Percentiles rank a stretch among this genome's conserved stretches.
These are phyloP conservation scores for Yamagishiella unicocca DNA, from an alignment of 139 green algal species.

Conservation along the genomic window DNA sequence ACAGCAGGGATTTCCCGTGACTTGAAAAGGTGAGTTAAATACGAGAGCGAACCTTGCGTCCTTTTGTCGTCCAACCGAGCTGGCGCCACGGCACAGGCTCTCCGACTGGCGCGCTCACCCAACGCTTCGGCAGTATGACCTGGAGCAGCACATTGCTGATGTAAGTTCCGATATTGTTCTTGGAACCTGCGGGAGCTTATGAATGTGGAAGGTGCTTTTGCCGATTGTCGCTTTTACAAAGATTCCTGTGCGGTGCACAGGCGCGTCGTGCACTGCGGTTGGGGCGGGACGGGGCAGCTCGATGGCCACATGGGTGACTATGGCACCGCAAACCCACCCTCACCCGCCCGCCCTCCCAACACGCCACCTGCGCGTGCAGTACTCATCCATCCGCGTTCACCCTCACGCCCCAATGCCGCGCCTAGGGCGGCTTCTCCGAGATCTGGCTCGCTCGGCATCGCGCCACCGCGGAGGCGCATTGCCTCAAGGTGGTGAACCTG, in stretches of 20 bases:
- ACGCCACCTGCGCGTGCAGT: too few relatives aligned
- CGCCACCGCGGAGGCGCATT: constrained; percentile 14
- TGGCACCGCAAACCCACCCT: too few relatives aligned
- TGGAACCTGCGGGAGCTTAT: too few relatives aligned
- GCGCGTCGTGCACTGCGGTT: too few relatives aligned
- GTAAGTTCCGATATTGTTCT: too few relatives aligned
- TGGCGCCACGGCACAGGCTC: neutral
- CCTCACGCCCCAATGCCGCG: too few relatives aligned
- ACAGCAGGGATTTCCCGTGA: neutral
- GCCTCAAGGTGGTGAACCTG: constrained; percentile 64
- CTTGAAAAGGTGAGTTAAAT: neutral
- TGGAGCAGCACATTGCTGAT: constrained; percentile 48
- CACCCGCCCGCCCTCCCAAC: neutral
- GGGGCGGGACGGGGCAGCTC: too few relatives aligned
- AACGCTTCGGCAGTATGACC: constrained; percentile 33
- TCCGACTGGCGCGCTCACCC: constrained; percentile 51
- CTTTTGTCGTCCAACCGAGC: neutral
- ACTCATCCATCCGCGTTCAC: neutral
- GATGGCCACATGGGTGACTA: too few relatives aligned
- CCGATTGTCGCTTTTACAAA: too few relatives aligned
- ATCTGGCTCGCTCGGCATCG: constrained; percentile 54
- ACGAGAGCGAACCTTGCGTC: too few relatives aligned
- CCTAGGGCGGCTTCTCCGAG: constrained; percentile 62
- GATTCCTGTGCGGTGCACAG: too few relatives aligned
- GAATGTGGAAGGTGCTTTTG: too few relatives aligned